Evolutionary conservation across 1,139 yeast genomes (phyloP).

Genomic region (Pichia sp.): DNA sequence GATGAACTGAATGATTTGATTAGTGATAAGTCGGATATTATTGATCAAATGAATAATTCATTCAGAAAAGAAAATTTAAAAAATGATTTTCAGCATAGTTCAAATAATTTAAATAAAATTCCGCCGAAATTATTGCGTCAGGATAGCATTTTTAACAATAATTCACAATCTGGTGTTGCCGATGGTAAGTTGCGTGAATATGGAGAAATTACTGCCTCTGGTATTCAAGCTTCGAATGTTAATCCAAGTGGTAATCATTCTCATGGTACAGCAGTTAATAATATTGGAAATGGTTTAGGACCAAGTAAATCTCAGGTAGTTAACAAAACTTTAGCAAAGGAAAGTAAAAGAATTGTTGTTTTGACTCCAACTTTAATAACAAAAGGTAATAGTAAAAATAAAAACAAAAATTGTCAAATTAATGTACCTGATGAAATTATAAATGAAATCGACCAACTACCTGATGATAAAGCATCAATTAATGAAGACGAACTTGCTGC

Average conservation of each 20-base stretch:
- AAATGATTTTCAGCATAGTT: not conserved
- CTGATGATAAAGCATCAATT: constrained; percentile 5
- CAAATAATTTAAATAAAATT: not conserved
- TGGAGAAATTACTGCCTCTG: constrained; percentile 73
- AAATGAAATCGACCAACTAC: not conserved
- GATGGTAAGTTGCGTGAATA: constrained; percentile 26
- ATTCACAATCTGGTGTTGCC: constrained; percentile 2
- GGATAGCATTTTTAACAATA: constrained; percentile 6
- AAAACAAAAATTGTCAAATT: not conserved
- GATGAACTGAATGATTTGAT: constrained; percentile 2
- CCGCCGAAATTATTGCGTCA: constrained; percentile 10
- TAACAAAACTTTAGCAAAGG: constrained; percentile 41
- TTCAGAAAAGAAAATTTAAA: not conserved
- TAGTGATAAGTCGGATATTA: constrained; percentile 11
- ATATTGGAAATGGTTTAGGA: constrained; percentile 60
- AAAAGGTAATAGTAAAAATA: not conserved
- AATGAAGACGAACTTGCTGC: constrained; percentile 15
- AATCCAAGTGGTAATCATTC: constrained; percentile 17
- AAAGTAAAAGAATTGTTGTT: constrained; percentile 21
- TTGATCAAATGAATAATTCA: constrained; percentile 9
- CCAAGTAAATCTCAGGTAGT: constrained; percentile 63
- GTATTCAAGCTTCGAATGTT: constrained; percentile 39
- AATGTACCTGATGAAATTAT: not conserved
- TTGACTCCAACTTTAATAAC: constrained; percentile 10
- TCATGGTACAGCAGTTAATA: constrained; percentile 8